Evolutionary conservation across 345 rosid species (phyloP).

Genomic region (Passiflora organensis): DNA sequence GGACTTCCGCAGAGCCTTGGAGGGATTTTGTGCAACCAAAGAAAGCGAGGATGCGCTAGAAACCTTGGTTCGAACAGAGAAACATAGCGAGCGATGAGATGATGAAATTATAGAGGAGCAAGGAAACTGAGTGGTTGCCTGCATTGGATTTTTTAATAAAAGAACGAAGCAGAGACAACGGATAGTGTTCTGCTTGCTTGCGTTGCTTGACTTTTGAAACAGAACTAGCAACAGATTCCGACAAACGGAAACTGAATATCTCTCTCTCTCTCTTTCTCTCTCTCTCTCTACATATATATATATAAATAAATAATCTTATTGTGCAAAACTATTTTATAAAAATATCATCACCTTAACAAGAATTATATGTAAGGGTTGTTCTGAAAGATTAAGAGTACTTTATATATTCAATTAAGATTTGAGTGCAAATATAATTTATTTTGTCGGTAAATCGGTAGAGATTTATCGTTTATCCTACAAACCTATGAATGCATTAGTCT

Average conservation of each 20-base stretch:
- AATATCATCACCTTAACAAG: no score
- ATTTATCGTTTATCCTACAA: no score
- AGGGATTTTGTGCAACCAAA: slow-evolving; percentile 18
- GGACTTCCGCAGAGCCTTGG: slow-evolving; percentile 17
- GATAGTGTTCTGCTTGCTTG: neutral
- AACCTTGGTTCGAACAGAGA: slow-evolving; percentile 12
- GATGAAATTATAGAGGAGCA: slow-evolving; percentile 32
- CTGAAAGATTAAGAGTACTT: no score
- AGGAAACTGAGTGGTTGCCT: slow-evolving; percentile 31
- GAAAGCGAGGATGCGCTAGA: slow-evolving; percentile 18
- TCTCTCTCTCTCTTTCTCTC: neutral
- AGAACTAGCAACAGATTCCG: neutral
- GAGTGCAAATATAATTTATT: no score
- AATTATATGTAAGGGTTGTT: no score
- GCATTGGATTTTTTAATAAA: slow-evolving; percentile 26
- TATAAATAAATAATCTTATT: no score
- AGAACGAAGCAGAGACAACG: neutral
- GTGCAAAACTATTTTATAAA: no score
- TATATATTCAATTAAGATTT: no score
- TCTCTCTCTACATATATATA: neutral
- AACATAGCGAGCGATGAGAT: slow-evolving; percentile 19
- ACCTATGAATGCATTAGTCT: no score
- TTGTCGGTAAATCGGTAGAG: no score
- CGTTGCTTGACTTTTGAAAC: no score
- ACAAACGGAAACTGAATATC: neutral